Evolutionary conservation across 2,329 filamentous ascomycete genomes (phyloP).

Genomic region (Cadophora sp.): DNA sequence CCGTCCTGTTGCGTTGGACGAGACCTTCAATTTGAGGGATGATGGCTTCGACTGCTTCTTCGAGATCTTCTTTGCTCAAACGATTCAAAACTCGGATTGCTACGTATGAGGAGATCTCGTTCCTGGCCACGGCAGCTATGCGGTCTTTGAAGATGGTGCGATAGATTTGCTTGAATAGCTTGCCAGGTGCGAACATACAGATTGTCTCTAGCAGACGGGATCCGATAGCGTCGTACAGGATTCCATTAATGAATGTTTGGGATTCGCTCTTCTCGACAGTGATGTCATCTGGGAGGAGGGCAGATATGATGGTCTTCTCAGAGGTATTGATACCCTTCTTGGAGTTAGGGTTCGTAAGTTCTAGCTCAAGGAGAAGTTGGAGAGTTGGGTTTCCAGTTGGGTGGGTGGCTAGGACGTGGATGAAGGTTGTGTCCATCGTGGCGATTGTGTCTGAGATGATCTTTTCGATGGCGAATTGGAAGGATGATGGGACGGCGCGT

Average conservation of each 20-base stretch:
- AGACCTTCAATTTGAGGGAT: constrained; percentile 75
- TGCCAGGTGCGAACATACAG: constrained; percentile 80
- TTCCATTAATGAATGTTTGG: constrained; percentile 81
- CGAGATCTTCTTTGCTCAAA: constrained; percentile 84
- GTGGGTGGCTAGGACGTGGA: constrained; percentile 85
- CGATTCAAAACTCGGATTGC: constrained; percentile 83
- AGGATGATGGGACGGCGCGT: constrained; percentile 77
- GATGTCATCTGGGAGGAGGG: constrained; percentile 80
- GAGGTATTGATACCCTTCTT: constrained; percentile 62
- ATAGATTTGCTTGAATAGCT: constrained; percentile 89
- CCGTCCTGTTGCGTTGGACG: constrained; percentile 76
- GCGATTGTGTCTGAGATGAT: constrained; percentile 80
- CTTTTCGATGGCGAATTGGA: constrained; percentile 78
- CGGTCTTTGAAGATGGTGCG: constrained; percentile 79
- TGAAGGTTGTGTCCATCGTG: constrained; percentile 77
- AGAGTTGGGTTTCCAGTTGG: constrained; percentile 90
- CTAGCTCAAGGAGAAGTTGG: constrained; percentile 88
- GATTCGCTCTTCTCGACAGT: constrained; percentile 76
- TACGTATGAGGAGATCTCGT: constrained; percentile 89
- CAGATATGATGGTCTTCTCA: constrained; percentile 68
- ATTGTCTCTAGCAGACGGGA: constrained; percentile 90
- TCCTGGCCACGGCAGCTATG: constrained; percentile 81
- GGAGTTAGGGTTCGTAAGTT: constrained; percentile 77
- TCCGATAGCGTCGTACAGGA: constrained; percentile 90
- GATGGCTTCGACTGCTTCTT: constrained; percentile 74